Evolutionary conservation across 805 yeast genomes (phyloP), one percentile per base, ranked within the genome.

Genomic region (Barnettozyma salicaria): DNA sequence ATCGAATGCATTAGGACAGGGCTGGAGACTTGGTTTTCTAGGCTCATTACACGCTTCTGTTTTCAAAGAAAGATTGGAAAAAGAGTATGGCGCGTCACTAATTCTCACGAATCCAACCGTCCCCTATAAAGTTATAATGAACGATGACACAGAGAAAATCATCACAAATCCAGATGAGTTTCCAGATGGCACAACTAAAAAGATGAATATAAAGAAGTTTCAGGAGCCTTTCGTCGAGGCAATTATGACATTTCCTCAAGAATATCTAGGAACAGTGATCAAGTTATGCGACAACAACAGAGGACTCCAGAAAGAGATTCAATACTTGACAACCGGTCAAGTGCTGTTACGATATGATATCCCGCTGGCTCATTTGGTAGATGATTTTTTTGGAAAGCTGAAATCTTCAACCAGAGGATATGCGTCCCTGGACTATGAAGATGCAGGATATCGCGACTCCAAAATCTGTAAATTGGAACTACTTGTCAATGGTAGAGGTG

Each of bases 21-120:
- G 98, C 24, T 90, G 98, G 98, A 76, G 97, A 59, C 63, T 90
- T 24, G 98, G 98, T 1, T 90, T 90, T 55, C 63, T 90, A 21
- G 98, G 98, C 0, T 86, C 97, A 0, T 62, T 90, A 23, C 98
- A 90, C 64, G 97, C 97, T 1, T 81, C 95, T 8, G 97, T 90
- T 1, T 90, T 90, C 61, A 82, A 83, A 51, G 97, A 92, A 50
- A 67, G 98, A 34, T 65, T 90, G 40, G 95, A 88, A 49, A 86
- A 84, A 45, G 98, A 90, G 58, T 89, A 92, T 54, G 97, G 97
- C 6, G 88, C 95, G 2, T 80, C 86, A 43, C 72, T 90, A 44
- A 87, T 90, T 42, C 78, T 90, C 41, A 92, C 97, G 0, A 89
- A 95, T 8, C 97, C 98, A 1, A 89, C 97, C 0, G 98, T 90